phyloP scores from a whole-genome alignment of 78 protist species.

The slime mould (Dictyostelium discoideum) region dicty_2.7 NC_007090.3:4493501-4494000 shows the following conservation, averaged over 20 bases:
- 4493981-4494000: background rate
- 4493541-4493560: too few species aligned
- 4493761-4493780: background rate
- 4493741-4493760: background rate
- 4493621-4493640: background rate
- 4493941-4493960: too few species aligned
- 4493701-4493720: background rate
- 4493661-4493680: background rate
- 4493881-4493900: background rate
- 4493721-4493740: background rate
- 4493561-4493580: too few species aligned
- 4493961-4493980: background rate
- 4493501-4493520: background rate
- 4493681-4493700: background rate
- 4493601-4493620: background rate
- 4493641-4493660: background rate
- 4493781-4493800: background rate
- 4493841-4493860: too few species aligned
- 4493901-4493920: background rate
- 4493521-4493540: background rate
- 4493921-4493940: background rate
- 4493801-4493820: too few species aligned
- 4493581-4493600: too few species aligned
- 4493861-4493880: too few species aligned
- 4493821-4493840: too few species aligned